phyloP scores from a whole-genome alignment of 1,284 basidiomycete species.

The Afroboletus lepidellus region DNA sequence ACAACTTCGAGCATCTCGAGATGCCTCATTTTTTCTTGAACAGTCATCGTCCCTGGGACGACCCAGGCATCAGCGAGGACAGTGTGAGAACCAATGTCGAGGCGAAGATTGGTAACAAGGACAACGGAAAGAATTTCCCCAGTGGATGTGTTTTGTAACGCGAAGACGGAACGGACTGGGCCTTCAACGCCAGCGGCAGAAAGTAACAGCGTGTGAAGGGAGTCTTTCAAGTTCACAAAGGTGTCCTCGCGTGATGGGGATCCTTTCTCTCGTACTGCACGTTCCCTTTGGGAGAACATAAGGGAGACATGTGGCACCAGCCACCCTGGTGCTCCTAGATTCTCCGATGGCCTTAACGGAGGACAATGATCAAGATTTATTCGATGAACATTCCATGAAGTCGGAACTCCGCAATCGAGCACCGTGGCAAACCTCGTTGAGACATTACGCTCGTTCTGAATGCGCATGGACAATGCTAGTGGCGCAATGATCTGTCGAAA shows the following conservation, averaged over 20 bases:
- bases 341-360: conserved; percentile 19
- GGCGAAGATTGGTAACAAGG: conserved; percentile 41
- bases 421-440: conserved; percentile 37
- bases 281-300: conserved; percentile 34
- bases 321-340: conserved; percentile 24
- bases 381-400: conserved; percentile 42
- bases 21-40: conserved; percentile 1
- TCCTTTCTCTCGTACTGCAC: conserved; percentile 7
- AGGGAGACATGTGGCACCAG: conserved; percentile 30
- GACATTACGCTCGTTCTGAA: conserved; percentile 16
- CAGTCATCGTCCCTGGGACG: conserved; percentile 32
- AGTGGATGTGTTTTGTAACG: conserved; percentile 22
- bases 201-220: conserved; percentile 33
- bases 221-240: conserved; percentile 35
- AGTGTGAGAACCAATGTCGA: conserved; percentile 46
- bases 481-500: conserved; percentile 32
- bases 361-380: conserved; percentile 41
- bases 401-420: conserved; percentile 17
- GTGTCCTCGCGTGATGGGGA: conserved; percentile 13
- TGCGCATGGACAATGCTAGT: conserved; percentile 14
- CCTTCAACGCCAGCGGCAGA: conserved; percentile 23
- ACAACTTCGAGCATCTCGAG: conserved; percentile 16
- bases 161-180: conserved; percentile 26
- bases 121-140: conserved; percentile 36
- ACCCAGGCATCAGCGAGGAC: conserved; percentile 45